phyloP scores from a whole-genome alignment of 768 basidiomycete species.

The Mycena olivaceomarginata region DNA sequence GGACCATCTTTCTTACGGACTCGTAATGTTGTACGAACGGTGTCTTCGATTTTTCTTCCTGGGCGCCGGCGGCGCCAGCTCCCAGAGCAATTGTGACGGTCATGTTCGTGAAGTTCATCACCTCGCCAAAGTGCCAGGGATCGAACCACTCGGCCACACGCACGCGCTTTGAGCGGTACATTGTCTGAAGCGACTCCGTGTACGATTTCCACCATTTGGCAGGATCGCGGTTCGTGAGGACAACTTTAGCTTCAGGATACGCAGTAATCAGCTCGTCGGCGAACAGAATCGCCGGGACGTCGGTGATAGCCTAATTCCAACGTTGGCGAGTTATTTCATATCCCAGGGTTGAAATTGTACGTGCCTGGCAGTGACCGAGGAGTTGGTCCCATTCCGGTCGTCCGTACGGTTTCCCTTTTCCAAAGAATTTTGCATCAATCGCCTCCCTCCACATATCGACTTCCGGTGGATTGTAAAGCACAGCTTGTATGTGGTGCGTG shows the following conservation, averaged over 20 bases:
- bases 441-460: conserved; percentile 15
- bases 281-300: neutral
- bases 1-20: neutral
- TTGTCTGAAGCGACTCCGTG: too few relatives aligned
- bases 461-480: neutral
- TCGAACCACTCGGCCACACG: too few relatives aligned
- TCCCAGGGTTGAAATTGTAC: neutral
- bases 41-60: neutral
- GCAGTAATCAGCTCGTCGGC: neutral
- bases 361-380: conserved; percentile 9
- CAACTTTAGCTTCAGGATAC: too few relatives aligned
- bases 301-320: neutral
- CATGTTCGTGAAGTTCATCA: too few relatives aligned
- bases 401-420: neutral
- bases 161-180: too few relatives aligned
- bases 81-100: too few relatives aligned
- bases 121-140: too few relatives aligned
- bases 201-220: neutral
- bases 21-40: neutral
- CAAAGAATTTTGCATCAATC: conserved; percentile 11
- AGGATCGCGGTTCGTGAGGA: neutral
- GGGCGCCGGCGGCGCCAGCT: too few relatives aligned
- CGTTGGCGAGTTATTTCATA: neutral
- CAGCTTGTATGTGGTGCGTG: neutral
- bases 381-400: conserved; percentile 15